These are phyloP conservation scores for Wickerhamiella pararugosa DNA, from an alignment of 1,139 yeast species.

Conservation along the genomic window DNA sequence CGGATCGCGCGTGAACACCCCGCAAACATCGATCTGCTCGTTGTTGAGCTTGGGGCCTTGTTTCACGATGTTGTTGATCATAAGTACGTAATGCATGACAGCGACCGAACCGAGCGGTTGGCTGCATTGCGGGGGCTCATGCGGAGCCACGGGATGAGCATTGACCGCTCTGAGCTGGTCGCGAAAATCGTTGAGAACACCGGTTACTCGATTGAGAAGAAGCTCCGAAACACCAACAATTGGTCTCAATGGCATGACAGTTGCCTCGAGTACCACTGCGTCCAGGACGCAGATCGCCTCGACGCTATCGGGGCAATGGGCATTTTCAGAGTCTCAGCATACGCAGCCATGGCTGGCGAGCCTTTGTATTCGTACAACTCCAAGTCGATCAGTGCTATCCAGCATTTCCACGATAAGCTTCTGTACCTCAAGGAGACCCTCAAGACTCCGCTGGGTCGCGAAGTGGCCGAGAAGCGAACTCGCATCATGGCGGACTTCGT, in stretches of 20 bases:
- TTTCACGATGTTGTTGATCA: constrained; percentile 27
- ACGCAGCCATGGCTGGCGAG: constrained; percentile 20
- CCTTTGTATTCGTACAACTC: constrained; percentile 17
- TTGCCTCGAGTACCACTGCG: constrained; percentile 22
- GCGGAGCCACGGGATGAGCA: constrained; percentile 14
- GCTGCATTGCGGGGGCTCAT: constrained; percentile 12
- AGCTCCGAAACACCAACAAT: constrained; percentile 15
- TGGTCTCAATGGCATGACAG: constrained; percentile 19
- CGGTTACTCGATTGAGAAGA: constrained; percentile 23
- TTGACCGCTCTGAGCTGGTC: constrained; percentile 15
- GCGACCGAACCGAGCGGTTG: constrained; percentile 8
- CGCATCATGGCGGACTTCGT: constrained; percentile 17
- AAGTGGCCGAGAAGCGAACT: constrained; percentile 20
- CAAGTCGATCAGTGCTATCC: constrained; percentile 13
- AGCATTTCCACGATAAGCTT: constrained; percentile 24
- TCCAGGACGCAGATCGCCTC: constrained; percentile 28
- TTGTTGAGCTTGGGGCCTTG: constrained; percentile 26
- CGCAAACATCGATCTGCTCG: constrained; percentile 16
- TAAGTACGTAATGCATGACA: constrained; percentile 19
- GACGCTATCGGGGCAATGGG: constrained; percentile 29
- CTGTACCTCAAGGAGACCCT: constrained; percentile 19
- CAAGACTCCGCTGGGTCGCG: constrained; percentile 21
- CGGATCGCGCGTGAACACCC: constrained; percentile 14
- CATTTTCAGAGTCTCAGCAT: constrained; percentile 24
- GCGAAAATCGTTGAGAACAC: constrained; percentile 19